Evolutionary conservation across 179 eudicot genomes (phyloP), one percentile per base, ranked within the genome.

Genomic region (Actinidia polygama): DNA sequence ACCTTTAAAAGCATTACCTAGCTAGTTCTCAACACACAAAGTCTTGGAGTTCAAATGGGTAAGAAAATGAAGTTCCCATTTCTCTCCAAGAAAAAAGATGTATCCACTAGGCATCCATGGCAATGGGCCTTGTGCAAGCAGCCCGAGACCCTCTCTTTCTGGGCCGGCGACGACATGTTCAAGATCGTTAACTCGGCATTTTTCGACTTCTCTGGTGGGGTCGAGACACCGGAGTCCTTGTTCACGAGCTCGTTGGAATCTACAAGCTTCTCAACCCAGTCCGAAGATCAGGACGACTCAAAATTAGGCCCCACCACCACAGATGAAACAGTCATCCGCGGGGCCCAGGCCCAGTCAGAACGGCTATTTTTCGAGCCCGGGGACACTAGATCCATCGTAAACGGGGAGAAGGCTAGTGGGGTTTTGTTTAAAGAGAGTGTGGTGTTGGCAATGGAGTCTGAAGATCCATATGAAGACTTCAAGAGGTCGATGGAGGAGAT

Each of bases 401-500:
- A 86, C 58, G 84, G 49, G 82, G 81, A 40, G 26, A 18, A 69
- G 73, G 36, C 36, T 68, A 5, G 7, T 4, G n/a, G 18, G 26
- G 11, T 50, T 16, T 85, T 88, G 9, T 88, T 83, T 36, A 67
- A 87, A 24, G 89, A 87, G 62, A 90, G 93, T 16, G 88, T 89
- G 72, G 90, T 75, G 9, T 16, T 93, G 79, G 88, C 93, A 2
- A 70, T 94, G 83, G 97, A 93, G 44, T 92, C 95, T 0, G 77
- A 79, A 2, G 89, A 93, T 63, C 97, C 98, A 0, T 89, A 86
- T 23, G 44, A 4, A 62, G 98, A 94, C 78, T 94, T 94, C 87
- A 91, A 85, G 88, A 81, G 46, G 47, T 94, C 98, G 0, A 93
- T 94, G 97, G 88, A 87, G 70, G 97, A 93, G 68, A 93, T 94